A percentile compares a stretch with the other conserved stretches of the same genome.
phyloP scores from a whole-genome alignment of 352 stramenopile genomes.

The Pythium plurisporium region DNA sequence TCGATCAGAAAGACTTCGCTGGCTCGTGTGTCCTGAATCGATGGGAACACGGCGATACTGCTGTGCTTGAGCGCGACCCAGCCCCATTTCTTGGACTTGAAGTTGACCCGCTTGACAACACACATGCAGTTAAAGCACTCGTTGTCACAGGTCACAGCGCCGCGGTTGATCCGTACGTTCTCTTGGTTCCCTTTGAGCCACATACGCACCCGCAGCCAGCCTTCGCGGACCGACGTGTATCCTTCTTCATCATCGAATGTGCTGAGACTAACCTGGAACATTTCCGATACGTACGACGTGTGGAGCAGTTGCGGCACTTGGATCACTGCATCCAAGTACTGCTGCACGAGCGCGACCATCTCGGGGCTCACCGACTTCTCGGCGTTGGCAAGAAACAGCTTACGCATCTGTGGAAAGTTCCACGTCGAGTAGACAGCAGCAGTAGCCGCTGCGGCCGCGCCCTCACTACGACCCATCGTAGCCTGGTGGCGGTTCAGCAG shows the following conservation, averaged over 20 bases:
- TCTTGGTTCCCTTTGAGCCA: slow-evolving; percentile 85
- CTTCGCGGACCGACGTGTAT: slow-evolving; percentile 72
- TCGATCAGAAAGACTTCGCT: slow-evolving; percentile 78
- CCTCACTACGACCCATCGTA: background rate
- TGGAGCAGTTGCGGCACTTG: slow-evolving; percentile 56
- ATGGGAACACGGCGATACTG: slow-evolving; percentile 75
- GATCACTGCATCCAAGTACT: slow-evolving; percentile 65
- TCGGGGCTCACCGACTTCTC: slow-evolving; percentile 69
- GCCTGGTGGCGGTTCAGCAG: slow-evolving; percentile 30
- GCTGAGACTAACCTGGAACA: slow-evolving; percentile 82
- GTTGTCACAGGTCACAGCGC: slow-evolving; percentile 74
- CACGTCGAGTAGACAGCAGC: slow-evolving; percentile 14
- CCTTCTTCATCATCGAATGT: slow-evolving; percentile 85
- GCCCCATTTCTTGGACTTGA: slow-evolving; percentile 74
- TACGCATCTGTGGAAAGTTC: slow-evolving; percentile 70
- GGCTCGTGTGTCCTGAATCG: slow-evolving; percentile 64
- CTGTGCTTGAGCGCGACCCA: slow-evolving; percentile 84
- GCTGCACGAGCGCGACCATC: slow-evolving; percentile 76
- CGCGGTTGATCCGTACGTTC: slow-evolving; percentile 81
- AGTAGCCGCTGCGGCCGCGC: slow-evolving; percentile 1
- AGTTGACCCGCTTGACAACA: slow-evolving; percentile 80
- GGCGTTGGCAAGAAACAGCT: slow-evolving; percentile 73
- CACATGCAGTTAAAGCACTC: slow-evolving; percentile 89
- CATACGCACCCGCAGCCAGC: slow-evolving; percentile 77
- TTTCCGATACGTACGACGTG: slow-evolving; percentile 63